These are phyloP conservation scores for Rhododendron henanense DNA, from an alignment of 148 eudicot genomes.

Conservation along the genomic window DNA sequence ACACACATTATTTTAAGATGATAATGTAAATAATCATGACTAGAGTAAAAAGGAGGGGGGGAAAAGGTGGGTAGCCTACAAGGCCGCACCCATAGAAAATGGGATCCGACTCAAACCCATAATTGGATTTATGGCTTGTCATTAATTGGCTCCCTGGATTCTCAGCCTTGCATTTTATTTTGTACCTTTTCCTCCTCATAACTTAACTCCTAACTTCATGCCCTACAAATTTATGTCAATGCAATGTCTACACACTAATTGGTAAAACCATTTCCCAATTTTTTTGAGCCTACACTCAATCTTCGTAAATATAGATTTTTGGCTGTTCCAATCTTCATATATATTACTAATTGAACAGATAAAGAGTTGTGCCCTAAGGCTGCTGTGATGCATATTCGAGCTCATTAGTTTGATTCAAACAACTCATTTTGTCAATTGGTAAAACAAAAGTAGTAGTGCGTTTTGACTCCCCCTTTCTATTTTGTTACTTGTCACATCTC, in stretches of 20 bases:
- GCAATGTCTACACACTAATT: not conserved
- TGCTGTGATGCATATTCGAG: too few species aligned
- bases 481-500: too few species aligned
- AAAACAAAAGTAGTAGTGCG: too few species aligned
- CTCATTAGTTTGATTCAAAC: too few species aligned
- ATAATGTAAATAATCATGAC: not conserved
- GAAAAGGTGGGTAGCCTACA: not conserved
- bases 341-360: too few species aligned
- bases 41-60: not conserved
- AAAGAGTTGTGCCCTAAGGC: too few species aligned
- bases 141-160: not conserved
- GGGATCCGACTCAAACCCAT: slow-evolving; percentile 35
- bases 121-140: slow-evolving; percentile 8
- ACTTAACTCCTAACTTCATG: not conserved
- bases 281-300: not conserved
- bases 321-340: too few species aligned
- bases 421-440: too few species aligned
- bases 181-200: not conserved
- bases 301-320: too few species aligned
- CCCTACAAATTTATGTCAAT: not conserved
- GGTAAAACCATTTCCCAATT: not conserved
- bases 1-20: not conserved
- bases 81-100: slow-evolving; percentile 10
- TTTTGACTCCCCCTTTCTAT: too few species aligned
- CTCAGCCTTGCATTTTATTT: not conserved